phyloP scores from a whole-genome alignment of 208 protist species.

The Trypanosoma conorhini region DNA sequence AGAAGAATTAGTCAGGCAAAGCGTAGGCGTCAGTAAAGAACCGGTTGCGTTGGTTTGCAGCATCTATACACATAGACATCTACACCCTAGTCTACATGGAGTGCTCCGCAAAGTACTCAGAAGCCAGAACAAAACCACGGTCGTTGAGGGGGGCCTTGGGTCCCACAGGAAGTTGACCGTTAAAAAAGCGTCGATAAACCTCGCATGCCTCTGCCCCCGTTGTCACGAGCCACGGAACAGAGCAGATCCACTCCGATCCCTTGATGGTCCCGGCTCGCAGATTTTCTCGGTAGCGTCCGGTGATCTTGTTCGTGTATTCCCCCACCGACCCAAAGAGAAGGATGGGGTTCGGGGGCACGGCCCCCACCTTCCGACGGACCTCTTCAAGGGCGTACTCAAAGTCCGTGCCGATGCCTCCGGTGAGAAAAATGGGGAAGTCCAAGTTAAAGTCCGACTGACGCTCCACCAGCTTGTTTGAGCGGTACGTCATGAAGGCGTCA shows the following conservation, averaged over 20 bases:
- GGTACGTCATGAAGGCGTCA: slow-evolving; percentile 93
- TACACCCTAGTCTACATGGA: slow-evolving; percentile 5
- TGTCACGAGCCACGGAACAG: slow-evolving; percentile 84
- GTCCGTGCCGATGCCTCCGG: slow-evolving; percentile 92
- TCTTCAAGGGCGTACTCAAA: slow-evolving; percentile 95
- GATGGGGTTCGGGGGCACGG: slow-evolving; percentile 78
- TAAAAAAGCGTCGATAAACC: slow-evolving; percentile 88
- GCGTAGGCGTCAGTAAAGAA: background rate
- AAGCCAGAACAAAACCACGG: slow-evolving; percentile 85
- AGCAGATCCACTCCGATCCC: slow-evolving; percentile 93
- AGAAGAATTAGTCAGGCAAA: background rate
- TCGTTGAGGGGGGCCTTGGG: slow-evolving; percentile 68
- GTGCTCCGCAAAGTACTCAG: slow-evolving; percentile 48
- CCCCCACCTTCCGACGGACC: slow-evolving; percentile 92
- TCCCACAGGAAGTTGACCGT: slow-evolving; percentile 71
- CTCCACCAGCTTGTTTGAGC: slow-evolving; percentile 91
- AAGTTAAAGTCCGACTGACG: slow-evolving; percentile 94
- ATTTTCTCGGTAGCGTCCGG: slow-evolving; percentile 76
- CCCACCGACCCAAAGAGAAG: slow-evolving; percentile 84
- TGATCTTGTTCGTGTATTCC: slow-evolving; percentile 85
- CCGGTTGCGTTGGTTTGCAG: background rate
- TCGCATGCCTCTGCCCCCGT: slow-evolving; percentile 86
- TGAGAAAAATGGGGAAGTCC: slow-evolving; percentile 93
- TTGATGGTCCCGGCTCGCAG: slow-evolving; percentile 82
- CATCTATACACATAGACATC: background rate